Conservation (phyloP, 1,139 yeast species). For the Zygoascus hellenicus region DNA sequence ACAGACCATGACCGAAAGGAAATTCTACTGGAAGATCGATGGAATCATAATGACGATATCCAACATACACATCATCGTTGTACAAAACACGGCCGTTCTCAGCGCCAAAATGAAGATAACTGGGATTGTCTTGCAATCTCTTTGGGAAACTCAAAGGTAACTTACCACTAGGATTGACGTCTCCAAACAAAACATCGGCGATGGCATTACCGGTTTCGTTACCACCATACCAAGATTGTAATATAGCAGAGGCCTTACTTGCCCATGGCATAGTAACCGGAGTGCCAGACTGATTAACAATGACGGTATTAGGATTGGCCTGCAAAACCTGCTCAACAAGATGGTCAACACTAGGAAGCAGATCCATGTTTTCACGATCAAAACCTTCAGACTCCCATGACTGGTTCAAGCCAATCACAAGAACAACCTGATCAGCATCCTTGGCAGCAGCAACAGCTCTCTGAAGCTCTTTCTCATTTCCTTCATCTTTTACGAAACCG, state of each 20-base stretch:
- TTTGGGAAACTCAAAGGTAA: conserved; percentile 55
- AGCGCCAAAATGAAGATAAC: conserved; percentile 41
- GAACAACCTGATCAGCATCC: conserved; percentile 43
- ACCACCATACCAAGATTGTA: conserved; percentile 51
- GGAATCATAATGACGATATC: conserved; percentile 55
- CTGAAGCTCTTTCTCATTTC: conserved; percentile 31
- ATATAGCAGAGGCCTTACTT: conserved; percentile 41
- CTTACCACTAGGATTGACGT: conserved; percentile 58
- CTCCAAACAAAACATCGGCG: conserved; percentile 58
- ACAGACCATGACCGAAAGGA: conserved; percentile 59
- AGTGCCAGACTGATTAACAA: conserved; percentile 57
- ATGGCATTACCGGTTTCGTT: conserved; percentile 47
- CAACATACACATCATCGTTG: conserved; percentile 54
- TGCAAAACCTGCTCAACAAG: conserved; percentile 42
- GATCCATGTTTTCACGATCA: conserved; percentile 40
- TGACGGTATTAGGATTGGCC: conserved; percentile 47
- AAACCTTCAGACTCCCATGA: conserved; percentile 52
- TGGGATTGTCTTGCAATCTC: conserved; percentile 44
- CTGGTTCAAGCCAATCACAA: conserved; percentile 42
- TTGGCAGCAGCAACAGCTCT: conserved; percentile 43
- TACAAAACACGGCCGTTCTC: conserved; percentile 51
- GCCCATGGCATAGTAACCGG: conserved; percentile 60
- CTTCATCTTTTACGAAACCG: conserved; percentile 16
- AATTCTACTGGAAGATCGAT: conserved; percentile 42
- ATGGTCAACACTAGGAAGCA: conserved; percentile 47